phyloP scores from a whole-genome alignment of 208 protist species.

The Entamoeba moshkovskii region DNA sequence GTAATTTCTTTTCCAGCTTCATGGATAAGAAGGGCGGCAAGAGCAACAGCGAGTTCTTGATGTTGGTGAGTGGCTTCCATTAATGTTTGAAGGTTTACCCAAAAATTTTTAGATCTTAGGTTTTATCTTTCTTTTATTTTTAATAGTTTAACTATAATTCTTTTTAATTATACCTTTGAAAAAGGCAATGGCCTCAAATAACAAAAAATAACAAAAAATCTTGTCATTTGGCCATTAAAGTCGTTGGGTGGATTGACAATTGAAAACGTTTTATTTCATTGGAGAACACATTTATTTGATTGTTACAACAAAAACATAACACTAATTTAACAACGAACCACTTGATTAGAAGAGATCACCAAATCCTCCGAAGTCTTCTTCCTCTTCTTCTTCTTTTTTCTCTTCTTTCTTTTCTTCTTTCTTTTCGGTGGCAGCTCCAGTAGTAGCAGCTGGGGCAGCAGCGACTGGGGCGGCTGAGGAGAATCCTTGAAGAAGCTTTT shows the following conservation, averaged over 20 bases:
- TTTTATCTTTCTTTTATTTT: background rate
- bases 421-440: background rate
- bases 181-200: no score
- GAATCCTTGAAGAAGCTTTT: background rate
- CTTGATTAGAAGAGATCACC: background rate
- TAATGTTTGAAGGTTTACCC: no score
- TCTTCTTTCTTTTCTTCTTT: background rate
- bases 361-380: background rate
- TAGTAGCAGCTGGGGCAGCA: background rate
- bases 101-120: background rate
- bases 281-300: no score
- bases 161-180: no score
- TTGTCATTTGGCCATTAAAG: no score
- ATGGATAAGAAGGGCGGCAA: background rate
- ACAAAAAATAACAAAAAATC: no score
- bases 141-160: no score
- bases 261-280: no score
- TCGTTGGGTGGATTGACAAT: no score
- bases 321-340: background rate
- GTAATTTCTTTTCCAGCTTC: background rate
- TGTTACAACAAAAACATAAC: background rate
- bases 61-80: background rate
- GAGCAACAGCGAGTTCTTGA: background rate
- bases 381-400: background rate
- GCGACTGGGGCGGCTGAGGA: background rate